Base-by-base conservation (phyloP, 169 alveolate genomes). In the Amoebophrya sp. region DNA sequence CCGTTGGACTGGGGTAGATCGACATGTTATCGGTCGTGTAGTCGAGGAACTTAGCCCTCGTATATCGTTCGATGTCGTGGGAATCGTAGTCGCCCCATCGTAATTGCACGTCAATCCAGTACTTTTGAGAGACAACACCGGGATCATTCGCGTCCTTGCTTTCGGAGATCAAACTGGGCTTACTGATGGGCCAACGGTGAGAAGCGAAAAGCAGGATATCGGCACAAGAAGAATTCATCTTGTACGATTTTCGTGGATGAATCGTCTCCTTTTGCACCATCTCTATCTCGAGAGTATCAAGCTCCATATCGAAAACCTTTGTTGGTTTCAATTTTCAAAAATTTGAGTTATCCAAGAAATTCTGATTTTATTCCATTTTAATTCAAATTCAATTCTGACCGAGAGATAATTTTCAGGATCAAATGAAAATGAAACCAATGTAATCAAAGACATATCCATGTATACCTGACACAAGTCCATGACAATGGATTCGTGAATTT, bases 11-110 rank as follows among this genome's bases (percentile, higher is more conserved):
- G 29, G 99, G 99, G 94, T 99, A 99, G 33, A 98, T 98, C 90
- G 99, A 98, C 97, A 98, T 98, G 94, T 98, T 97, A 94, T 99
- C 99, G 12, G 99, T 98, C 23, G 99, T 98, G 95, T 99, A 99
- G 94, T 99, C 99, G 92, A 99, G 95, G 96, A 99, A 99, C 96
- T 99, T 99, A 40, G 99, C 99, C 76, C 99, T 97, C 90, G 99
- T 97, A 95, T 99, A 99, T 90, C 99, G 96, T 95, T 99, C 99
- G 90, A 99, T 98, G 95, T 98, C 99, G 95, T 99, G 99, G 89
- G 99, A 97, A 95, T 99, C 99, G 94, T 98, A 99, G 95, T 99
- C 99, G 38, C 99, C 99, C 99, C 99, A 99, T 76, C 99, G 97
- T 90, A 99, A 96, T 96, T 99, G 99, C 40, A 99, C 99, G 95